Conservation (phyloP, 306 rosid genomes). For the Vigna hirtella region DNA sequence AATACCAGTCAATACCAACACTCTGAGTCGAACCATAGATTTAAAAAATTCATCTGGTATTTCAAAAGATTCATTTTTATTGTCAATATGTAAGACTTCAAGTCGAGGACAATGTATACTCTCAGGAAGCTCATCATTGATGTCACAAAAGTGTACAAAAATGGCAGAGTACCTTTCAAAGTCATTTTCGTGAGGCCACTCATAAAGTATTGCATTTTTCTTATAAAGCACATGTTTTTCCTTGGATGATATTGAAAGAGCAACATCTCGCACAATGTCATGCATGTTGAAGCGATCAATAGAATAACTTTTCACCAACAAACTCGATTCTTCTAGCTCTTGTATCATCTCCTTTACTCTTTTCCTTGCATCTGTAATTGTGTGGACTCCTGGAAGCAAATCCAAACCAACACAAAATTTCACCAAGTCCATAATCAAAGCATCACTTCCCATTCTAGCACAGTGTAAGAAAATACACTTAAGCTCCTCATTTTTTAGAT, state of each 20-base stretch:
- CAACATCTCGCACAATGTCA: slow-evolving; percentile 22
- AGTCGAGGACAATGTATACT: slow-evolving; percentile 4
- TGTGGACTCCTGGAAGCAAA: slow-evolving; percentile 12
- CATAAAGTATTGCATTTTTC: slow-evolving; percentile 15
- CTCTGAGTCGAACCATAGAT: slow-evolving; percentile 14
- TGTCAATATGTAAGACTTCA: slow-evolving; percentile 7
- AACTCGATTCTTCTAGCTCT: slow-evolving; percentile 9
- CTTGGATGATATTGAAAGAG: slow-evolving; percentile 33
- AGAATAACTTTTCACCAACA: slow-evolving; percentile 14
- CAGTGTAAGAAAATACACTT: neutral
- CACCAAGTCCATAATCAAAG: slow-evolving; percentile 34
- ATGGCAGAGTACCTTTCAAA: slow-evolving; percentile 21
- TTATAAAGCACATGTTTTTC: neutral
- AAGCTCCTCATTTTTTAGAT: slow-evolving; percentile 13
- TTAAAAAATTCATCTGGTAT: slow-evolving; percentile 21
- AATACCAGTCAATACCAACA: neutral
- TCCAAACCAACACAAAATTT: slow-evolving; percentile 9
- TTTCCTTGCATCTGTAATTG: neutral
- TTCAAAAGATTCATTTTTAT: neutral
- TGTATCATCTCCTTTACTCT: neutral
- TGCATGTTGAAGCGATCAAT: slow-evolving; percentile 10
- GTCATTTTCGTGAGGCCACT: slow-evolving; percentile 35
- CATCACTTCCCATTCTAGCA: slow-evolving; percentile 35
- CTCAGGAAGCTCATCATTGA: slow-evolving; percentile 4
- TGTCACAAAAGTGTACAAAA: neutral